A percentile compares a stretch with the other conserved stretches of the same genome.
These are phyloP conservation scores for Sanguinoderma infundibulare DNA, from an alignment of 1,284 basidiomycete genomes.

Conservation along the genomic window DNA sequence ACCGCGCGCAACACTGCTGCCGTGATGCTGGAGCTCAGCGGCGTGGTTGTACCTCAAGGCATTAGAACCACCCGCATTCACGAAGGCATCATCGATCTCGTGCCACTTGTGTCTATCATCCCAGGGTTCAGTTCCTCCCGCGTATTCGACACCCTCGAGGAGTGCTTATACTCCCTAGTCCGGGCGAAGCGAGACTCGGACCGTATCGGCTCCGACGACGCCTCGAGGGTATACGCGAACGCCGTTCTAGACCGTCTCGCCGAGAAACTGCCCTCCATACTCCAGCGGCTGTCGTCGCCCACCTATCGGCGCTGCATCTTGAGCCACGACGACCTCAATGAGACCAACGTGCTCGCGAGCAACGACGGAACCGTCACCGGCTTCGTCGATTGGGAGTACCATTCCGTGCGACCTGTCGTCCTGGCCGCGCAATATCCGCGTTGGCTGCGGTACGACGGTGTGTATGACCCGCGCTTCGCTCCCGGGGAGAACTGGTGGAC, in stretches of 20 bases:
- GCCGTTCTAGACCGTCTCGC: not conserved
- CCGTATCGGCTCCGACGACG: not conserved
- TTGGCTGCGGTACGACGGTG: constrained; percentile 12
- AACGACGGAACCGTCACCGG: constrained; percentile 1
- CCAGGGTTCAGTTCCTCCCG: not conserved
- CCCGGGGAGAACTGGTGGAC: not conserved
- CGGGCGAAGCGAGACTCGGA: not conserved
- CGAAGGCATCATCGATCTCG: not conserved
- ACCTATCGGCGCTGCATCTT: constrained; percentile 5
- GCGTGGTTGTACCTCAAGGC: not conserved
- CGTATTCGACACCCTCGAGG: constrained; percentile 12
- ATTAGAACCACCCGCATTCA: not conserved
- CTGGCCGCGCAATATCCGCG: constrained; percentile 1
- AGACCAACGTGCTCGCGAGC: constrained; percentile 9
- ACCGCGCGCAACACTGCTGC: not conserved
- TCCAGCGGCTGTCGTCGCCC: not conserved
- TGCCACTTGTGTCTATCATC: not conserved
- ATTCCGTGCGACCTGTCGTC: constrained; percentile 8
- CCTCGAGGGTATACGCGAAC: not conserved
- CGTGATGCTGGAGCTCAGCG: not conserved
- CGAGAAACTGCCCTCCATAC: not conserved
- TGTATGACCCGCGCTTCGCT: not conserved
- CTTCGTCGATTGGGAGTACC: constrained; percentile 18
- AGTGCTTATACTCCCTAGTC: constrained; percentile 1
- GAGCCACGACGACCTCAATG: constrained; percentile 9